Percentiles rank a stretch among this genome's conserved stretches.
phyloP scores from a whole-genome alignment of 495 filamentous ascomycete genomes.

The Diplogelasinospora grovesii region DNA sequence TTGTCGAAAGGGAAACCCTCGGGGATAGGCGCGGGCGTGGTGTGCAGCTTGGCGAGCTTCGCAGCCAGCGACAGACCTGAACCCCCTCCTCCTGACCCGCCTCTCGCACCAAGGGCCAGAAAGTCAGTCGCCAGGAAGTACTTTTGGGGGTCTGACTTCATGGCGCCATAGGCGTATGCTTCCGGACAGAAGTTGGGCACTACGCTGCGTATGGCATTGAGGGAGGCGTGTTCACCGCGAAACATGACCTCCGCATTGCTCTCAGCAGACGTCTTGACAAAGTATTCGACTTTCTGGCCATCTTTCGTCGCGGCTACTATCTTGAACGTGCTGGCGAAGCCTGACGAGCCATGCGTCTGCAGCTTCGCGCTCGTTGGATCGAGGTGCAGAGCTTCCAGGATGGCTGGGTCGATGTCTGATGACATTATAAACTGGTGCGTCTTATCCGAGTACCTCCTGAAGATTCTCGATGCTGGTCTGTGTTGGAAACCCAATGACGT shows the following conservation, averaged over 20 bases:
- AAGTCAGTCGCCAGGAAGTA: conserved; percentile 80
- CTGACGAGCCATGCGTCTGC: conserved; percentile 58
- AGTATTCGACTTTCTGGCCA: conserved; percentile 57
- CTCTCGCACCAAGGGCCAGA: conserved; percentile 62
- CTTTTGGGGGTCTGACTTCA: conserved; percentile 41
- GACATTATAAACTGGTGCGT: too few relatives aligned
- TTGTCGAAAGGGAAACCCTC: conserved; percentile 47
- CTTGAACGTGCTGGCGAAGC: conserved; percentile 68
- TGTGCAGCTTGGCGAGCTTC: conserved; percentile 75
- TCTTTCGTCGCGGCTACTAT: conserved; percentile 46
- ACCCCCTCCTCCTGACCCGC: conserved; percentile 24
- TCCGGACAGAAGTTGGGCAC: conserved; percentile 70
- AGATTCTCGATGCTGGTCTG: too few relatives aligned
- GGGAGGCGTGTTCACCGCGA: conserved; percentile 68
- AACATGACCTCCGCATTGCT: conserved; percentile 70
- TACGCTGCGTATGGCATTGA: conserved; percentile 67
- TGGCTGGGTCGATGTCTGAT: conserved; percentile 55
- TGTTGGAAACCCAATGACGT: too few relatives aligned
- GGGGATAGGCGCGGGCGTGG: conserved; percentile 62
- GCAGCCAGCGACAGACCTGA: conserved; percentile 54
- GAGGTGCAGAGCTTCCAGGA: conserved; percentile 61
- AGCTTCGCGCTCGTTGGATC: conserved; percentile 53
- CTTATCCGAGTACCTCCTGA: too few relatives aligned
- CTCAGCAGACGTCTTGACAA: conserved; percentile 72
- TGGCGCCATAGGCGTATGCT: conserved; percentile 61